These are phyloP conservation scores for Aphanocladium album DNA, from an alignment of 2,329 filamentous ascomycete genomes.

Conservation along the genomic window DNA sequence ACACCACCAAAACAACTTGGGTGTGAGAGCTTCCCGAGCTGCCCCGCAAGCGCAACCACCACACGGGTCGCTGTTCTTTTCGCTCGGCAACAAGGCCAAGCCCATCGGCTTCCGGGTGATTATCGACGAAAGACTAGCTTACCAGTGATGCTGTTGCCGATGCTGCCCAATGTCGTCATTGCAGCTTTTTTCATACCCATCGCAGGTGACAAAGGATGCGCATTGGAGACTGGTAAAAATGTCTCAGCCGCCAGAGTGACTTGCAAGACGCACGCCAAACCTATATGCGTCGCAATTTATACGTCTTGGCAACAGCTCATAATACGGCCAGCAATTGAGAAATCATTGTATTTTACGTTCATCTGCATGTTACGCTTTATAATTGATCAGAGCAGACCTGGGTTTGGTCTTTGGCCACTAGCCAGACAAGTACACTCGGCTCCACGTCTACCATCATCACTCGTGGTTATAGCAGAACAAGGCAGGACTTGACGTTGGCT, in stretches of 20 bases:
- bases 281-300: neutral
- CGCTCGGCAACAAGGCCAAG: neutral
- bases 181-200: neutral
- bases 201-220: neutral
- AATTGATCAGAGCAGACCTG: too few relatives aligned
- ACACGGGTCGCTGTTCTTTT: neutral
- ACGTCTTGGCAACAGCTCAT: neutral
- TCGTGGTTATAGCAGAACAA: too few relatives aligned
- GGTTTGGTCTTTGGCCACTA: too few relatives aligned
- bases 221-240: neutral
- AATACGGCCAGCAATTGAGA: too few relatives aligned
- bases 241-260: neutral
- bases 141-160: neutral
- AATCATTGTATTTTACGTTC: too few relatives aligned
- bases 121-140: neutral
- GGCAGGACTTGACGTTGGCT: too few relatives aligned
- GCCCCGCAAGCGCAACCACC: neutral
- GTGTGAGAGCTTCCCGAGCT: neutral
- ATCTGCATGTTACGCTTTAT: too few relatives aligned
- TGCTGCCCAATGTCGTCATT: neutral
- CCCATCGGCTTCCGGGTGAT: slow-evolving; percentile 4
- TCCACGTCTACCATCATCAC: too few relatives aligned
- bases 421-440: too few relatives aligned
- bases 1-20: neutral
- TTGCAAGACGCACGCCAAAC: neutral